phyloP scores from a whole-genome alignment of 2,329 filamentous ascomycete genomes.

The Periconia sp. region DNA sequence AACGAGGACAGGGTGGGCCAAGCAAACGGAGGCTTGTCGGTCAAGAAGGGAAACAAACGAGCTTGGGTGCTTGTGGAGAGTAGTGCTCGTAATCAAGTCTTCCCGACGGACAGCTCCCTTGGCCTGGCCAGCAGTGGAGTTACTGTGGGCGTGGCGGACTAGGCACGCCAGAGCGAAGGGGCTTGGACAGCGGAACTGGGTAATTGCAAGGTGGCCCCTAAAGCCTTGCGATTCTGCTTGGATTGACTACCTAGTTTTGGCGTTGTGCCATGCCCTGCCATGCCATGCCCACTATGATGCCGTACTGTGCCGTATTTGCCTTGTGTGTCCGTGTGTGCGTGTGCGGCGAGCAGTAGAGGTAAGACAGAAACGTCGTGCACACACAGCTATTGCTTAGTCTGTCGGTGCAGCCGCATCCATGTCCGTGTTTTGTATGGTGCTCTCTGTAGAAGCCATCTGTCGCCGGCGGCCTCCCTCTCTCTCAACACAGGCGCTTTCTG shows the following conservation, averaged over 20 bases:
- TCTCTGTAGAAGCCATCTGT: too few species aligned
- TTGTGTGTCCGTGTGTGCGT: neutral
- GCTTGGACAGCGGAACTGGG: neutral
- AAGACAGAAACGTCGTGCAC: neutral
- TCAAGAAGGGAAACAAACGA: constrained; percentile 23
- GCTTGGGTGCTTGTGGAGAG: neutral
- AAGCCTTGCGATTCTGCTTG: neutral
- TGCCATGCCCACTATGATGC: neutral
- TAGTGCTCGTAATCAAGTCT: neutral
- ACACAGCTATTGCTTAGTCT: neutral
- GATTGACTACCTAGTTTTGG: neutral
- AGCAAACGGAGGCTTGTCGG: constrained; percentile 38
- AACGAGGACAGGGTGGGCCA: constrained; percentile 11
- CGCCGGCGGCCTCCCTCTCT: too few species aligned
- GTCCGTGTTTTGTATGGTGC: too few species aligned
- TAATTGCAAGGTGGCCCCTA: neutral
- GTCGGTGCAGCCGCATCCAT: neutral
- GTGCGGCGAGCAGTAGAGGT: neutral
- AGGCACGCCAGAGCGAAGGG: neutral
- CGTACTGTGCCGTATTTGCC: neutral
- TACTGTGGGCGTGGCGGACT: neutral
- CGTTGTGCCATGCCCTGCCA: neutral
- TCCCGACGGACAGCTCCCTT: neutral
- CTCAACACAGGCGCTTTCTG: too few species aligned
- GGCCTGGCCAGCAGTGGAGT: neutral